Conservation (phyloP, 2,329 filamentous ascomycete genomes). For the Malbranchea zuffiana region DNA sequence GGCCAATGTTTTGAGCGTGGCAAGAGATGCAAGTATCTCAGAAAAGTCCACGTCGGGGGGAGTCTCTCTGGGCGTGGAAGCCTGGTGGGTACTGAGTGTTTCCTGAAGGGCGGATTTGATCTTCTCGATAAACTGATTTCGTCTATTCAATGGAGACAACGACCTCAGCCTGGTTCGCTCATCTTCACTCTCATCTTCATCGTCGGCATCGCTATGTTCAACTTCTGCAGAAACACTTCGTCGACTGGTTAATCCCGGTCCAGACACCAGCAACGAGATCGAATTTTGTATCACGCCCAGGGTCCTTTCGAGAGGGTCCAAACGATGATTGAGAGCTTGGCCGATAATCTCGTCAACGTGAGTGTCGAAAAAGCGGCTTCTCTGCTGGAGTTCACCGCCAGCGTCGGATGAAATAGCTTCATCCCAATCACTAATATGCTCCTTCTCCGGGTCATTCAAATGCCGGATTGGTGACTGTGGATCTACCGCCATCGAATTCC, state of each 20-base stretch:
- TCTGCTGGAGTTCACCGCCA: conserved; percentile 68
- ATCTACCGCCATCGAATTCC: conserved; percentile 51
- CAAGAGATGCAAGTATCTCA: conserved; percentile 12
- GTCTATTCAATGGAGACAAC: conserved; percentile 55
- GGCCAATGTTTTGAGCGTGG: conserved; percentile 32
- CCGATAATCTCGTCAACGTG: conserved; percentile 82
- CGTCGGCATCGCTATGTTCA: conserved; percentile 79
- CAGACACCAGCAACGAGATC: conserved; percentile 48
- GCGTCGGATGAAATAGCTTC: conserved; percentile 71
- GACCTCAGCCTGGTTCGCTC: conserved; percentile 50
- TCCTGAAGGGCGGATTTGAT: conserved; percentile 58
- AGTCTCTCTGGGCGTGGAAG: conserved; percentile 16
- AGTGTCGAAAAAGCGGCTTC: conserved; percentile 80
- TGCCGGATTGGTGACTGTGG: conserved; percentile 48
- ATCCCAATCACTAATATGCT: conserved; percentile 83
- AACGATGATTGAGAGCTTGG: conserved; percentile 59
- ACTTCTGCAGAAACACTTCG: conserved; percentile 59
- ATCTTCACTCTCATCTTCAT: conserved; percentile 66
- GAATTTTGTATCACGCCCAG: conserved; percentile 64
- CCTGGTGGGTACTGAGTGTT: conserved; percentile 45
- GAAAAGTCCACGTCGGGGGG: conserved; percentile 23
- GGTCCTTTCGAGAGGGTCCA: conserved; percentile 72
- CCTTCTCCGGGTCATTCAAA: conserved; percentile 49
- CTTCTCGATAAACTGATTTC: conserved; percentile 71
- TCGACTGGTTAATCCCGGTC: conserved; percentile 36